These are phyloP conservation scores for Plasmodium knowlesi DNA, from an alignment of 169 alveolate species.

Conservation along the genomic window DNA sequence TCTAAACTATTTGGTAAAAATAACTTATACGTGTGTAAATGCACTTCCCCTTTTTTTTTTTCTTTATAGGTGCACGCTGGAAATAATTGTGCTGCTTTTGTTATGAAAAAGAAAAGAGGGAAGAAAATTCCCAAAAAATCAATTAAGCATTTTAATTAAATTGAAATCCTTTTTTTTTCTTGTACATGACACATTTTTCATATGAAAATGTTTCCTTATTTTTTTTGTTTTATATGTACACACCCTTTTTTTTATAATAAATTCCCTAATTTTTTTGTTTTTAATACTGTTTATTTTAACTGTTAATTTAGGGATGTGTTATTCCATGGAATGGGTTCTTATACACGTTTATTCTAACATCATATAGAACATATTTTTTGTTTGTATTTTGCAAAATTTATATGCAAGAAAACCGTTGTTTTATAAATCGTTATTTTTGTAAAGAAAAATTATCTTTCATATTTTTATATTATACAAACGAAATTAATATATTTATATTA, in stretches of 20 bases:
- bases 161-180: constrained; percentile 17
- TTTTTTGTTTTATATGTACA: neutral
- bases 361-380: neutral
- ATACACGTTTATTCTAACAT: neutral
- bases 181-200: neutral
- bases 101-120: constrained; percentile 68
- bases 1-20: neutral
- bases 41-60: constrained; percentile 5
- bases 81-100: constrained; percentile 35
- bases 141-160: constrained; percentile 43
- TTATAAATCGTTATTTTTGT: neutral
- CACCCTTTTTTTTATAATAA: neutral
- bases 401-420: neutral
- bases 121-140: constrained; percentile 23
- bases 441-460: neutral
- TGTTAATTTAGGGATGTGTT: neutral
- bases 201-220: constrained; percentile 6
- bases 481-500: neutral
- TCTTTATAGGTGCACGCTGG: constrained; percentile 62
- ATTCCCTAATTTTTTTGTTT: neutral
- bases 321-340: neutral
- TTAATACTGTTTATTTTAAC: neutral
- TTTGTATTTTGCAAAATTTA: neutral
- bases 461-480: neutral
- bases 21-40: neutral